These are phyloP conservation scores for Nemophila menziesii DNA, from an alignment of 257 asterid species.

Conservation along the genomic window DNA sequence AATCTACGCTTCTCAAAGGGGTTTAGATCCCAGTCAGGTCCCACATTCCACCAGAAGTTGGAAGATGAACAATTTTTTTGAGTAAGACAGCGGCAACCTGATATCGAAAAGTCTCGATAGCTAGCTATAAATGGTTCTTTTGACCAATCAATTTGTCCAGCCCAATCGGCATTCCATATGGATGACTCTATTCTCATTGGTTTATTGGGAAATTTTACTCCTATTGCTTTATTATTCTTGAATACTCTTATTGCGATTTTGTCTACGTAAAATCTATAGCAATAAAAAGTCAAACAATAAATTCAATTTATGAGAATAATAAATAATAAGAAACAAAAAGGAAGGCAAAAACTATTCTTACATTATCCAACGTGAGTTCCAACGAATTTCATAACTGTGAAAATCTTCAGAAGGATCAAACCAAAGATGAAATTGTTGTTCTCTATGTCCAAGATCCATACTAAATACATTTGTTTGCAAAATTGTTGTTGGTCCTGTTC, in stretches of 20 bases:
- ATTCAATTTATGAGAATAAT: too few relatives aligned
- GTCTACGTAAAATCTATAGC: conserved; percentile 29
- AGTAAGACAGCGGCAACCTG: conserved; percentile 10
- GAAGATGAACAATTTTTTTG: conserved; percentile 4
- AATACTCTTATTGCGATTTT: conserved; percentile 30
- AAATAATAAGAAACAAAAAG: background rate
- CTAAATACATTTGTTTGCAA: conserved; percentile 44
- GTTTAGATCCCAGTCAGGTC: conserved; percentile 6
- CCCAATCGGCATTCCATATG: conserved; percentile 36
- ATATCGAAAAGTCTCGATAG: conserved; percentile 23
- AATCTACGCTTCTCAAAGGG: conserved; percentile 4
- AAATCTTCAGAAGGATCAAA: conserved; percentile 54
- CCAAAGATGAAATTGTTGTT: conserved; percentile 40
- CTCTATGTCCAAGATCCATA: conserved; percentile 34
- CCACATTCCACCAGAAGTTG: conserved; percentile 19
- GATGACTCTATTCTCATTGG: conserved; percentile 46
- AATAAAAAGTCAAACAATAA: too few relatives aligned
- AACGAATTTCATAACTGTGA: conserved; percentile 32
- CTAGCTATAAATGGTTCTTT: conserved; percentile 31
- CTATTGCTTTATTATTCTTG: conserved; percentile 24
- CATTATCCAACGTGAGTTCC: conserved; percentile 43
- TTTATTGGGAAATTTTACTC: conserved; percentile 19
- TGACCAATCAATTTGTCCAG: conserved; percentile 37
- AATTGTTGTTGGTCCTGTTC: conserved; percentile 28
- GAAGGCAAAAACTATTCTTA: conserved; percentile 10